A percentile compares a stretch with the other conserved stretches of the same genome.
Conservation (phyloP, 805 yeast genomes). For the Helenozyma rhizophorensis region DNA sequence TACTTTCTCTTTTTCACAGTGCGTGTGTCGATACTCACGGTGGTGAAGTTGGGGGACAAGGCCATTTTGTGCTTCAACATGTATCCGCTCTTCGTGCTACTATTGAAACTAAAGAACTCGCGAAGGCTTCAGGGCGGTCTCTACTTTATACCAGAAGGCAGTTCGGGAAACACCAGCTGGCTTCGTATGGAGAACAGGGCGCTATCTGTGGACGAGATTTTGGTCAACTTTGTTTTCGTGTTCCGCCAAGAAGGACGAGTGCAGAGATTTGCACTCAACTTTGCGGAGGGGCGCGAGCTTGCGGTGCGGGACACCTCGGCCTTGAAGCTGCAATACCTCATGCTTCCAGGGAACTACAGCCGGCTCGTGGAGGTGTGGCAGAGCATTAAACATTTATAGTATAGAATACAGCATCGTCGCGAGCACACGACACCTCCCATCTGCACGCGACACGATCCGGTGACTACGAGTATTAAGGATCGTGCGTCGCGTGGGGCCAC, state of each 20-base stretch:
- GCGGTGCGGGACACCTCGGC: constrained; percentile 10
- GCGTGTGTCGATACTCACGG: constrained; percentile 46
- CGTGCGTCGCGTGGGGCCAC: background rate
- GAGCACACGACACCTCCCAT: no score
- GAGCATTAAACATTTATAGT: background rate
- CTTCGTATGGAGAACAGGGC: constrained; percentile 33
- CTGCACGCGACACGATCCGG: no score
- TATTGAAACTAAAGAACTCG: constrained; percentile 77
- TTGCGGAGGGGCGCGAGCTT: constrained; percentile 12
- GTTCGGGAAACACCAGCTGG: constrained; percentile 18
- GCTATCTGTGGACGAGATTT: constrained; percentile 32
- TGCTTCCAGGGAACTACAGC: constrained; percentile 13
- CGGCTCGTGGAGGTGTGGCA: constrained; percentile 7
- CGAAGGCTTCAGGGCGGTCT: constrained; percentile 56
- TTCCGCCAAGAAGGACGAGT: constrained; percentile 16
- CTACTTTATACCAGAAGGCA: constrained; percentile 22
- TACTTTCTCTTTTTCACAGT: constrained; percentile 67
- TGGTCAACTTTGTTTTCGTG: constrained; percentile 22
- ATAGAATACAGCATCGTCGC: background rate
- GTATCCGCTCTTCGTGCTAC: constrained; percentile 78
- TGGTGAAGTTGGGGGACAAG: constrained; percentile 53
- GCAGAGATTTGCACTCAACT: constrained; percentile 10
- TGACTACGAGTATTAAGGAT: no score
- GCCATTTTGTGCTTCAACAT: constrained; percentile 67
- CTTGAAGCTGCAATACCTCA: constrained; percentile 14